Percentiles rank a stretch among this genome's conserved stretches.
These are phyloP conservation scores for Echeveria elegans DNA, from an alignment of 164 flowering plant species.

Conservation along the genomic window DNA sequence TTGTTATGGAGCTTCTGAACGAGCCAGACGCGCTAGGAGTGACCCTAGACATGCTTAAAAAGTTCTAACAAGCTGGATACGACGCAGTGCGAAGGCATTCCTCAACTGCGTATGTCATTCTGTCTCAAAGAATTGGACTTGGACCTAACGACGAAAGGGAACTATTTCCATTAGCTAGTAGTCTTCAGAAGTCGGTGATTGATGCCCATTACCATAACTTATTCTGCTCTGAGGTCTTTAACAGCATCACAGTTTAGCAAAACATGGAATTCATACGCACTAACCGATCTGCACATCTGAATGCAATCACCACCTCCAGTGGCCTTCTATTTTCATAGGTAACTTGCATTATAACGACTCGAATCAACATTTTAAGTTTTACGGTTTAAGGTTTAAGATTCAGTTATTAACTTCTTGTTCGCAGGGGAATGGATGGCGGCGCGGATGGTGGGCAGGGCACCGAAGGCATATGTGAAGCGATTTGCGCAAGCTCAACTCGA, in stretches of 20 bases:
- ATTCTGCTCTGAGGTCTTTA: conserved; percentile 18
- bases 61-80: conserved; percentile 52
- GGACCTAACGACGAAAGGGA: conserved; percentile 34
- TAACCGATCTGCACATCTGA: conserved; percentile 31
- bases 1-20: conserved; percentile 59
- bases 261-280: conserved; percentile 45
- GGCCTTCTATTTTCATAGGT: conserved; percentile 71
- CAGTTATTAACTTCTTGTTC: too few species aligned
- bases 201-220: conserved; percentile 65
- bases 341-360: not conserved
- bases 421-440: conserved; percentile 83
- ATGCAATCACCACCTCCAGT: conserved; percentile 27
- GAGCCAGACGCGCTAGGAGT: conserved; percentile 54
- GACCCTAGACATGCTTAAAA: conserved; percentile 27
- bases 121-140: conserved; percentile 40
- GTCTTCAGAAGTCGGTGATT: conserved; percentile 32
- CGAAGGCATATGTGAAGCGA: conserved; percentile 45
- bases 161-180: conserved; percentile 40
- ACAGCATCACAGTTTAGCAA: conserved; percentile 38
- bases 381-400: not conserved
- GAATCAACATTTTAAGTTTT: not conserved
- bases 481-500: conserved; percentile 49
- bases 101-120: conserved; percentile 35
- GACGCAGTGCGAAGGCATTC: conserved; percentile 49
- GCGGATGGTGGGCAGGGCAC: conserved; percentile 44